Base-by-base conservation (phyloP, 2,329 filamentous ascomycete species). In the Trichoderma guizhouense region DNA sequence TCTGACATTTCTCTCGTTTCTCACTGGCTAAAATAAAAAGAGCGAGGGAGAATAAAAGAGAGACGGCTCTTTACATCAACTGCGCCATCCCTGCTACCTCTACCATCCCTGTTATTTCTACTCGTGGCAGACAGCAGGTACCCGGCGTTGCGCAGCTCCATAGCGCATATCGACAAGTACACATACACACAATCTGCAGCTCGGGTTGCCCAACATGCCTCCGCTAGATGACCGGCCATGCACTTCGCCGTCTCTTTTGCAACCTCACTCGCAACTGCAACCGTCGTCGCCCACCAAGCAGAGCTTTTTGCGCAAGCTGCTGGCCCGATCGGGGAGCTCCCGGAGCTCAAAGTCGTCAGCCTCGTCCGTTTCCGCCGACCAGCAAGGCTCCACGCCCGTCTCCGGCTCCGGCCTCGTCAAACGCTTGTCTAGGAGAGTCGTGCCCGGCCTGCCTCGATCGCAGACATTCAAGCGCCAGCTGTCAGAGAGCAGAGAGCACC, bases 391-490 rank as follows among this genome's bases (percentile, higher is more conserved):
- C 66, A 21, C 47, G 15, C 26, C 64, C 34, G 9, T n/a, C 34
- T 18, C 72, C 26, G 62, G 47, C 28, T 15, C 63, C 34, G 81
- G 81, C 57, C 72, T 84, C 61, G 80, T 83, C 39, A 82, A 83
- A 69, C 84, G 84, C 73, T 79, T 82, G 72, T 84, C 84, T 34
- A 82, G 89, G 75, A 90, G 87, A 77, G 93, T 94, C n/a, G 89
- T 95, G 18, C 92, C 94, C 21, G 91, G 92, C 18, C 83, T 97
- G 47, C 93, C 94, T 51, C 89, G 93, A 63, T 85, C 90, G 5
- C 89, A 91, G 76, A 97, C 93, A 0, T 94, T 97, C 82, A 92
- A 91, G 81, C 89, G 94, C 76, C 93, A 95, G 80, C 88, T 92
- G 79, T 95, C 93, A 32, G 95, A 97, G 81, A 87, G 89, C 74